These are phyloP conservation scores for Trametes polyzona DNA, from an alignment of 1,284 basidiomycete genomes.

Conservation along the genomic window DNA sequence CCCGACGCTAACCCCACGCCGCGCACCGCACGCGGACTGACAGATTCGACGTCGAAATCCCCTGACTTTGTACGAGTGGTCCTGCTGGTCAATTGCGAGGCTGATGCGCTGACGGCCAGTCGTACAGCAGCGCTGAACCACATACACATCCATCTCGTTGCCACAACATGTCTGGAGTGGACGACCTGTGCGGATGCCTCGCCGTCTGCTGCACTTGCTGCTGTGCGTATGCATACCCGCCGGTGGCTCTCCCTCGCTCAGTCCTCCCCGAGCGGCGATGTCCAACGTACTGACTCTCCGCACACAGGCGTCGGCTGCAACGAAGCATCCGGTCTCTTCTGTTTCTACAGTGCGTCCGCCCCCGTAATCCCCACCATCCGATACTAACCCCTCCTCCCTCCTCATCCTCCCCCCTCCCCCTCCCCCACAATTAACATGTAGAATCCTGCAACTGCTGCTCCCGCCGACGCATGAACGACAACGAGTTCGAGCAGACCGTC, in stretches of 20 bases:
- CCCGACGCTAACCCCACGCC: not conserved
- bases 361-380: too few relatives aligned
- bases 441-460: constrained; percentile 17
- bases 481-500: constrained; percentile 25
- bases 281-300: not conserved
- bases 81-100: too few relatives aligned
- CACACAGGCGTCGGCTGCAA: constrained; percentile 10
- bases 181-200: constrained; percentile 10
- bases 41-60: too few relatives aligned
- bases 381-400: too few relatives aligned
- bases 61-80: too few relatives aligned
- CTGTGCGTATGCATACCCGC: constrained; percentile 8
- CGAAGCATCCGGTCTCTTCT: constrained; percentile 17
- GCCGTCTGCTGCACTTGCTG: constrained; percentile 16
- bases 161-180: constrained; percentile 13
- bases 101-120: too few relatives aligned
- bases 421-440: not conserved
- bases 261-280: not conserved
- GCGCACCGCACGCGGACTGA: too few relatives aligned
- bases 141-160: not conserved
- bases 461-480: constrained; percentile 19
- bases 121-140: not conserved
- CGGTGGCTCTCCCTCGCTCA: not conserved
- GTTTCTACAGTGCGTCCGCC: constrained; percentile 22
- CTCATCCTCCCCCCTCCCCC: not conserved